These are phyloP conservation scores for Hypoxylon fragiforme DNA, from an alignment of 495 filamentous ascomycete species.

Conservation along the genomic window DNA sequence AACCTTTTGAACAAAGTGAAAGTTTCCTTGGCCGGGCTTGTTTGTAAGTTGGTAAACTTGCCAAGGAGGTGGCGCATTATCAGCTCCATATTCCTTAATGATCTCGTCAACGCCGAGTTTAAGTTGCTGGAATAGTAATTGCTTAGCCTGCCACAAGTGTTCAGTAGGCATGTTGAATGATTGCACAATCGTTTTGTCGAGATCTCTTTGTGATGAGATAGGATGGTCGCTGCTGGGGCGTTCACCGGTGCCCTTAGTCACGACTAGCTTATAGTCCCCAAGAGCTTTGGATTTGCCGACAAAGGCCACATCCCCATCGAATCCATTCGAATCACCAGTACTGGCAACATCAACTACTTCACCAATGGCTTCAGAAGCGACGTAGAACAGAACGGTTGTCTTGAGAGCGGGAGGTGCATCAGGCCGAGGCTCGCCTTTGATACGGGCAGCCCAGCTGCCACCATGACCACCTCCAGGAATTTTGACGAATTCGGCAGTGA, in stretches of 20 bases:
- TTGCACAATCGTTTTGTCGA: slow-evolving; percentile 76
- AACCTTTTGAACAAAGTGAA: slow-evolving; percentile 89
- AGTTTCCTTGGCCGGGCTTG: slow-evolving; percentile 70
- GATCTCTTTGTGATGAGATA: slow-evolving; percentile 62
- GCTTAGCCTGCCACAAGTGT: slow-evolving; percentile 84
- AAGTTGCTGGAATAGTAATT: slow-evolving; percentile 74
- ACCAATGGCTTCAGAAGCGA: slow-evolving; percentile 76
- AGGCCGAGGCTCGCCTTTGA: slow-evolving; percentile 78
- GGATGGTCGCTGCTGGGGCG: slow-evolving; percentile 64
- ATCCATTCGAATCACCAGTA: slow-evolving; percentile 58
- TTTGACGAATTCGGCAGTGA: slow-evolving; percentile 93
- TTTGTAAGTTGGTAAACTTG: slow-evolving; percentile 82
- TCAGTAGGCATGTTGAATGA: slow-evolving; percentile 69
- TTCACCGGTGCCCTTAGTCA: slow-evolving; percentile 69
- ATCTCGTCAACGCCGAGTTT: slow-evolving; percentile 73
- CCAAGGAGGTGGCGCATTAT: slow-evolving; percentile 76
- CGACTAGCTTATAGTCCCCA: slow-evolving; percentile 80
- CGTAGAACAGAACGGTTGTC: slow-evolving; percentile 79
- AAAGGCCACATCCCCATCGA: slow-evolving; percentile 73
- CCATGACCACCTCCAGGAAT: slow-evolving; percentile 85
- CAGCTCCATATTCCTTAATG: slow-evolving; percentile 67
- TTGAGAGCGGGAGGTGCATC: slow-evolving; percentile 65
- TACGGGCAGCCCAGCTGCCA: slow-evolving; percentile 86
- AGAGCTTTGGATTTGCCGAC: slow-evolving; percentile 72
- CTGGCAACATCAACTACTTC: slow-evolving; percentile 59